Conservation (phyloP, 2,329 filamentous ascomycete genomes). For the Fusarium liriodendri region DNA sequence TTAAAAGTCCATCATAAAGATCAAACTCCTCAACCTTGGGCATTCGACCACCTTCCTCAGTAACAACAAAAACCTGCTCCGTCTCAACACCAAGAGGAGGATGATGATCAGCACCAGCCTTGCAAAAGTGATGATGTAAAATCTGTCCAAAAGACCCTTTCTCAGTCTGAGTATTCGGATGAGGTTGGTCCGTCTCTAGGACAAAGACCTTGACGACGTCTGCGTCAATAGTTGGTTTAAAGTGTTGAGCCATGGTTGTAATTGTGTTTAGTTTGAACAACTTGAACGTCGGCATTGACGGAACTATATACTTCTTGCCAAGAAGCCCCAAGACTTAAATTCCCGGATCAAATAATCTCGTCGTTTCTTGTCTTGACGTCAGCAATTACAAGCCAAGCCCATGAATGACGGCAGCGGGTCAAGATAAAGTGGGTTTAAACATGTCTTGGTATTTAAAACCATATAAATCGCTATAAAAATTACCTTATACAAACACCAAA, state of each 20-base stretch:
- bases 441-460: background rate
- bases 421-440: conserved; percentile 25
- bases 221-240: conserved; percentile 40
- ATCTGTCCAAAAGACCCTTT: conserved; percentile 67
- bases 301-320: background rate
- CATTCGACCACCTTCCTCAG: conserved; percentile 59
- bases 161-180: conserved; percentile 60
- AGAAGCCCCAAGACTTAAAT: background rate
- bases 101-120: conserved; percentile 62
- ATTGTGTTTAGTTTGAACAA: background rate
- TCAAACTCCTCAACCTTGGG: conserved; percentile 64
- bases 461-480: background rate
- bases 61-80: conserved; percentile 65
- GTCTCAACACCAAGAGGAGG: conserved; percentile 67
- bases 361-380: conserved; percentile 28
- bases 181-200: conserved; percentile 68
- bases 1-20: conserved; percentile 77
- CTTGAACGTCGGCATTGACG: background rate
- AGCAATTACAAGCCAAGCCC: conserved; percentile 30
- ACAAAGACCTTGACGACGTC: conserved; percentile 58
- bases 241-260: conserved; percentile 41
- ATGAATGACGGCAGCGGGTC: conserved; percentile 37
- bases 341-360: background rate
- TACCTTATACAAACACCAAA: background rate
- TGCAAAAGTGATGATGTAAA: conserved; percentile 61